phyloP scores from a whole-genome alignment of 2,329 filamentous ascomycete species.

The Xylariomycetidae sp. region DNA sequence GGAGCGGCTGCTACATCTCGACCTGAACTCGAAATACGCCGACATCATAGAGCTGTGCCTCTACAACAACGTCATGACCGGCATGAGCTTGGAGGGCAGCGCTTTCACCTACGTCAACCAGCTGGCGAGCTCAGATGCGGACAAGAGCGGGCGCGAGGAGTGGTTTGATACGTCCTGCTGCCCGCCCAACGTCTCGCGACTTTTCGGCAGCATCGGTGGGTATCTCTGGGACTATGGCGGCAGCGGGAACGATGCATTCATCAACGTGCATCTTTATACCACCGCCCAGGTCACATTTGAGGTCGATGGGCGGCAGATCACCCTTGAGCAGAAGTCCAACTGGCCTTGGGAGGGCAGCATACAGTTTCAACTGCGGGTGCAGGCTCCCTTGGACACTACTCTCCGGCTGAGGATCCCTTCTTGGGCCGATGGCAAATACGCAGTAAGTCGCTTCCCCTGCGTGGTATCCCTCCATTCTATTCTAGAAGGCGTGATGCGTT shows the following conservation, averaged over 20 bases:
- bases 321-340: constrained; percentile 44
- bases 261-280: constrained; percentile 55
- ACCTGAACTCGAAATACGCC: constrained; percentile 47
- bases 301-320: constrained; percentile 28
- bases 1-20: constrained; percentile 48
- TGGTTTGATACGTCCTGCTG: constrained; percentile 60
- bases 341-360: constrained; percentile 56
- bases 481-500: too few species aligned
- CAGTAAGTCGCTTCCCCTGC: constrained; percentile 14
- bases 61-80: constrained; percentile 56
- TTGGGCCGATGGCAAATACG: constrained; percentile 38
- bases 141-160: constrained; percentile 44
- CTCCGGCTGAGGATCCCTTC: constrained; percentile 49
- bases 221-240: constrained; percentile 47
- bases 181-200: constrained; percentile 53
- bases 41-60: constrained; percentile 59
- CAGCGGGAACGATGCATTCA: constrained; percentile 22
- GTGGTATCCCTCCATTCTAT: neutral
- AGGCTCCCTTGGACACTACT: constrained; percentile 27
- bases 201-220: constrained; percentile 52
- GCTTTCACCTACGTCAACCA: constrained; percentile 60
- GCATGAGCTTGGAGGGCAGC: constrained; percentile 49
- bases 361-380: constrained; percentile 36
- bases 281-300: constrained; percentile 40
- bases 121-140: constrained; percentile 46